Conservation (phyloP, 352 stramenopile genomes). For the Globisporangium irregulare region DNA sequence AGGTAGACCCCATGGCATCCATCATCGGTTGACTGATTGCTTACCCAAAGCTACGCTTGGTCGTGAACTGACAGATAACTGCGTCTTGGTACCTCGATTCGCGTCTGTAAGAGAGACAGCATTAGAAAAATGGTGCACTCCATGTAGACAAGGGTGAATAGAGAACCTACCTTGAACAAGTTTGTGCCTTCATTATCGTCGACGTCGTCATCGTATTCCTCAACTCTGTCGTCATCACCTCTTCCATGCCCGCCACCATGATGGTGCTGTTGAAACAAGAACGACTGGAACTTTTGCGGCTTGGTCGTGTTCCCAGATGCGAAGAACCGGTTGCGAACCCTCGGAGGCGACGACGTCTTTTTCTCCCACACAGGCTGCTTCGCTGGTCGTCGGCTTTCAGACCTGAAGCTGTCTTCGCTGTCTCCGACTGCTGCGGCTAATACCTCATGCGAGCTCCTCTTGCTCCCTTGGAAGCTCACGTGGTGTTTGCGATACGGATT, state of each 20-base stretch:
- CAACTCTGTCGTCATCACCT: background rate
- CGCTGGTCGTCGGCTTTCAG: background rate
- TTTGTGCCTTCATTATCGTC: constrained; percentile 19
- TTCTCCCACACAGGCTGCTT: constrained; percentile 22
- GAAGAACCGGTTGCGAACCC: constrained; percentile 36
- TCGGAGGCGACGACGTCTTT: constrained; percentile 32
- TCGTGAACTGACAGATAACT: constrained; percentile 21
- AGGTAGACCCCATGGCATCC: constrained; percentile 4
- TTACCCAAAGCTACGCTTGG: background rate
- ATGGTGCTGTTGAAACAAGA: background rate
- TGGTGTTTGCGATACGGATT: constrained; percentile 41
- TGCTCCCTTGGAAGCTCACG: constrained; percentile 25
- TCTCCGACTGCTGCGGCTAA: background rate
- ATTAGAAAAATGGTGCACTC: background rate
- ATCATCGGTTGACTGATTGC: constrained; percentile 9
- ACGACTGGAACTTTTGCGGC: background rate
- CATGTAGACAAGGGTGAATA: constrained; percentile 2
- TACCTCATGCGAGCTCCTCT: background rate
- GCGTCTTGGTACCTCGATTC: constrained; percentile 27
- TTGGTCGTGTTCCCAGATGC: constrained; percentile 4
- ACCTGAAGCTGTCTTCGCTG: background rate
- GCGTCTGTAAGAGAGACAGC: constrained; percentile 6
- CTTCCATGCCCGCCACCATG: background rate
- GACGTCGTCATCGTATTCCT: constrained; percentile 8
- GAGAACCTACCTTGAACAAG: constrained; percentile 12